Evolutionary conservation across 2,329 filamentous ascomycete species (phyloP).

Genomic region (Atkinsonella hypoxylon): DNA sequence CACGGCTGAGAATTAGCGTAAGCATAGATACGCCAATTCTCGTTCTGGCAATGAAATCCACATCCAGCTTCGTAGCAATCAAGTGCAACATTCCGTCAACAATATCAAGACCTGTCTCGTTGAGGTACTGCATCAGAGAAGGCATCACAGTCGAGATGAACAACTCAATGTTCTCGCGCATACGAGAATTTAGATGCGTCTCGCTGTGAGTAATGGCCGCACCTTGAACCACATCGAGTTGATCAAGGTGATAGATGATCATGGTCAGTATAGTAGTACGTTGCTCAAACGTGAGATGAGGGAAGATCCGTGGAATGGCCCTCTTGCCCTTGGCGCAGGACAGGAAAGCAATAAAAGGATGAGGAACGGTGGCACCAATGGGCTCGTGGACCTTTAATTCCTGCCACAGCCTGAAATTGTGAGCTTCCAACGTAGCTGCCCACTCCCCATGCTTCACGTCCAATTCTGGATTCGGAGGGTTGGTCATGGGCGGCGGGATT

Average conservation of each 20-base stretch:
- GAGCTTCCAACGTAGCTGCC: constrained; percentile 42
- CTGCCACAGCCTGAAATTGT: constrained; percentile 74
- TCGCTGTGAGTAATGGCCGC: constrained; percentile 66
- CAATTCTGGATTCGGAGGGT: constrained; percentile 47
- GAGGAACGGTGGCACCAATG: constrained; percentile 62
- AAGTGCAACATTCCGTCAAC: constrained; percentile 82
- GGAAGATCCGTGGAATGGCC: constrained; percentile 87
- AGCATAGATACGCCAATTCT: constrained; percentile 81
- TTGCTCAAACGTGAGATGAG: constrained; percentile 83
- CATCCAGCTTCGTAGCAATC: constrained; percentile 70
- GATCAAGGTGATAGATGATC: constrained; percentile 86
- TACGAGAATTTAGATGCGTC: constrained; percentile 55
- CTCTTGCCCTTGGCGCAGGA: constrained; percentile 95
- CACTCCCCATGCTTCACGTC: constrained; percentile 70
- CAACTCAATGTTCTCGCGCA: constrained; percentile 85
- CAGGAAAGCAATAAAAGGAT: constrained; percentile 93
- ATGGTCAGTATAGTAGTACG: constrained; percentile 92
- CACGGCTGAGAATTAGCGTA: constrained; percentile 87
- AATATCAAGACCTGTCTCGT: constrained; percentile 81
- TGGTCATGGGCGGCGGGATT: constrained; percentile 52
- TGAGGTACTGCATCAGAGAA: constrained; percentile 78
- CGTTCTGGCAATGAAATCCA: constrained; percentile 74
- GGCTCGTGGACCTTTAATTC: constrained; percentile 88
- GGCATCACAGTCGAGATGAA: constrained; percentile 85
- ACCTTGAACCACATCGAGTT: constrained; percentile 76